Conservation (phyloP, 1,284 basidiomycete species). For the Cutaneotrichosporon dermatis region DNA sequence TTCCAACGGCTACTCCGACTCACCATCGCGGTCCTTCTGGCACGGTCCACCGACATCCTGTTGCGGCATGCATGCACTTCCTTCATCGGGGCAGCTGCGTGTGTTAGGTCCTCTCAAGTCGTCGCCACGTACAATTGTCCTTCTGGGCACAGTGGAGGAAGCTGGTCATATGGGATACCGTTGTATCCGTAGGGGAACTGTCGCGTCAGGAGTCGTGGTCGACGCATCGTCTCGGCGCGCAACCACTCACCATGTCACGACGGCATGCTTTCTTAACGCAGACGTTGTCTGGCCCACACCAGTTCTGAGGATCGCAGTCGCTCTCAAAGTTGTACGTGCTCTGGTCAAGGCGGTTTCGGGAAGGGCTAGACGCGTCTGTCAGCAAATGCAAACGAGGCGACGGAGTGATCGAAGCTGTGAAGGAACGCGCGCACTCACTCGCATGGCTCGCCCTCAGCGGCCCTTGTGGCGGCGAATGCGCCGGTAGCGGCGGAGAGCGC, state of each 20-base stretch:
- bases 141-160: conserved; percentile 61
- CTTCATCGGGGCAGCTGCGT: conserved; percentile 77
- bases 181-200: conserved; percentile 50
- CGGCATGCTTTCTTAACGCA: conserved; percentile 68
- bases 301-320: conserved; percentile 68
- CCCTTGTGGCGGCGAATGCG: conserved; percentile 4
- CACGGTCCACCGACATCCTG: conserved; percentile 63
- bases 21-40: conserved; percentile 83
- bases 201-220: neutral
- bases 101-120: neutral
- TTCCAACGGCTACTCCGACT: conserved; percentile 20
- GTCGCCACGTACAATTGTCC: no score
- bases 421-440: conserved; percentile 2
- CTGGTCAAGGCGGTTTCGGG: conserved; percentile 61
- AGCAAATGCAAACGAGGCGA: neutral
- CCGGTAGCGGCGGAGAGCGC: neutral
- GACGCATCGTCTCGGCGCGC: neutral
- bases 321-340: conserved; percentile 71
- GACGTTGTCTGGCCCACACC: conserved; percentile 57
- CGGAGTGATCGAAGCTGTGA: neutral
- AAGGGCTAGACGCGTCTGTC: conserved; percentile 22
- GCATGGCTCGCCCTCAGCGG: conserved; percentile 5
- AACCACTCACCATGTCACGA: conserved; percentile 58
- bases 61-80: conserved; percentile 62
- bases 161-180: conserved; percentile 37